Evolutionary conservation across 768 basidiomycete genomes (phyloP), one percentile per base, ranked within the genome.

Genomic region (Dentipellis fragilis): DNA sequence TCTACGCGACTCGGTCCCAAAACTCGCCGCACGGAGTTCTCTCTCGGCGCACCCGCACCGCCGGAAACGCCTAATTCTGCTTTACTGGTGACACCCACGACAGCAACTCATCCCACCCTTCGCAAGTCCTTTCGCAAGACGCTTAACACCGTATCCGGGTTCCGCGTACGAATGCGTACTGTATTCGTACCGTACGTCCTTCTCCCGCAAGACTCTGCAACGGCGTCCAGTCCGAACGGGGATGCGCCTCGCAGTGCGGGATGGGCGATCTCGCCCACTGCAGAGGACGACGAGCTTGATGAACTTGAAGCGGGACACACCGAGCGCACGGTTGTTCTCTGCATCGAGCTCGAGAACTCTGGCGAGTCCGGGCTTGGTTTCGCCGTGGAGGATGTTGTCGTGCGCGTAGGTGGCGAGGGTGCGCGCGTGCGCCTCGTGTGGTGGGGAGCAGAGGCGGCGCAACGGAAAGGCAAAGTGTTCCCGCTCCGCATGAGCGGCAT

Each of bases 151-250:
- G 83, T 86, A 3, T 87, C 89, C 23, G 93, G 91, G 3, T 87
- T 96, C 68, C 79, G 84, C 19, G 87, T 96, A 22, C 83, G 92
- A 36, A 95, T 95, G 93, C 80, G 92, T n/a, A 93, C 92, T 0
- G 87, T 93, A 5, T 91, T 93, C 60, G 84, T 94, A 10, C 93
- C 93, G 0, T 85, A 90, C 61, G 80, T 93, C 19, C 74, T 92
- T 47, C 71, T 91, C 6, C 37, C 54, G 17, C 67, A 69, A 23
- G 29, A 29, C 6, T 62, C 66, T 8, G 62, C 53, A 37, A 55
- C 64, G 40, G 40, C 40, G 4, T 42, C 40, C 14, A 42, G 40
- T 8, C 29, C 48, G 10, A n/a, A 14, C 10, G 17, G 7, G 7
- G 21, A 34, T 22, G 48, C 48, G 48, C 21, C 48, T 22, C 14